Evolutionary conservation across 1,139 yeast genomes (phyloP), one percentile per base, ranked within the genome.

Genomic region (Saccharomyces hybrid): DNA sequence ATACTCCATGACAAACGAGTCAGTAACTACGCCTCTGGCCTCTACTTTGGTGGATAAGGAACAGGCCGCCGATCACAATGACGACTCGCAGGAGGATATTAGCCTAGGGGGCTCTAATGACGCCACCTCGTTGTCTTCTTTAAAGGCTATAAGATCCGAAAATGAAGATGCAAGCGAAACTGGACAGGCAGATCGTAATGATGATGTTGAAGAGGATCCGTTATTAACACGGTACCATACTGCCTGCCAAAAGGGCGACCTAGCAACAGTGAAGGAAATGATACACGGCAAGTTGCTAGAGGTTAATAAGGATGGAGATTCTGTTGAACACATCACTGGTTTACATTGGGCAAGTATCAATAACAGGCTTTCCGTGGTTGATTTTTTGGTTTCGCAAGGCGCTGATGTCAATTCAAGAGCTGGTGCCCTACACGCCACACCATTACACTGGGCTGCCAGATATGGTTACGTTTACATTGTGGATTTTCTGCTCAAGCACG

Each of bases 261-360:
- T 79, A 34, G 68, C 61, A 9, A 64, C 71, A 1, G 73, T 80
- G 5, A 69, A 67, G 55, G 73, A 75, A 27, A 63, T 79, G 47
- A 55, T 80, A 6, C 77, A 73, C 34, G 59, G 71, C 1, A 73
- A 72, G 1, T 59, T 62, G 3, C 66, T 75, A 3, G 66, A 67
- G 8, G 64, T 73, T 4, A 71, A 71, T 9, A 55, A 65, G 11
- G 78, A 77, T 51, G 63, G 68, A 9, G 76, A 77, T 49, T 67
- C 69, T 1, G 52, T 46, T 23, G 95, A 88, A 59, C 83, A 83
- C 5, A 81, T 89, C 3, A 82, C 93, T 0, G 95, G 95, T 0
- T 76, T 91, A 42, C 99, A 93, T 68, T 91, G 98, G 98, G 97
- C 98, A 0, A 84, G 96, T 48, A 87, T 90, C 55, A 89, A 90